Evolutionary conservation across 148 eudicot species (phyloP).

Genomic region (Arctostaphylos glauca): DNA sequence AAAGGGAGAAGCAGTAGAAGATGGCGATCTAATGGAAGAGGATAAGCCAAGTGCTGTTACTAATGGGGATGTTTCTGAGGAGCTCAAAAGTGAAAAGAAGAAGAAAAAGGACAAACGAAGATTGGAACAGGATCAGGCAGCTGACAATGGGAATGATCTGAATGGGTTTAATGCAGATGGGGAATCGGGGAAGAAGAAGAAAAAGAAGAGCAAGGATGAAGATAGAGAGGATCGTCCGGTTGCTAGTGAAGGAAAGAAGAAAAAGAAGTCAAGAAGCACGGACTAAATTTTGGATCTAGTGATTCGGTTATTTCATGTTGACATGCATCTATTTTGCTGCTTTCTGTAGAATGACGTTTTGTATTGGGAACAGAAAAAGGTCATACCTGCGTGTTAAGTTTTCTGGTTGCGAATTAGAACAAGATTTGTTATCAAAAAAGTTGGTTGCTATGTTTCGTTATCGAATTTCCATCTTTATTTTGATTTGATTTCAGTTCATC

Average conservation of each 20-base stretch:
- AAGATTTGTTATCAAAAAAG: background rate
- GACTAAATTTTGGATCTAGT: constrained; percentile 7
- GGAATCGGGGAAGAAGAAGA: constrained; percentile 45
- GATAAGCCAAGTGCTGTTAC: constrained; percentile 28
- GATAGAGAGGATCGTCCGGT: constrained; percentile 35
- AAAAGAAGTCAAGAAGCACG: constrained; percentile 52
- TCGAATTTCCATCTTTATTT: background rate
- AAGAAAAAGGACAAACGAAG: constrained; percentile 72
- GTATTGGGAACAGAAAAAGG: background rate
- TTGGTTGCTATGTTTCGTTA: background rate
- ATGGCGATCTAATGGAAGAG: constrained; percentile 25
- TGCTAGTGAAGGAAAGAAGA: constrained; percentile 53
- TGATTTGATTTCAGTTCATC: background rate
- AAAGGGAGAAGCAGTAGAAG: constrained; percentile 32
- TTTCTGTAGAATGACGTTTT: background rate
- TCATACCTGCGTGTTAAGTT: background rate
- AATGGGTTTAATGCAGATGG: constrained; percentile 27
- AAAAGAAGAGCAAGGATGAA: constrained; percentile 55
- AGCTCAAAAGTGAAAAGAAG: constrained; percentile 54
- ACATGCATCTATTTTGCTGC: background rate
- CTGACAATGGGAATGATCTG: constrained; percentile 25
- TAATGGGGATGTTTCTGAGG: constrained; percentile 47
- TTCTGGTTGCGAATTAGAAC: background rate
- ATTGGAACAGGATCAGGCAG: constrained; percentile 30
- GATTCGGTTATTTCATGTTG: background rate